Base-by-base conservation (phyloP, 164 flowering plant genomes). In the Piper betle region DNA sequence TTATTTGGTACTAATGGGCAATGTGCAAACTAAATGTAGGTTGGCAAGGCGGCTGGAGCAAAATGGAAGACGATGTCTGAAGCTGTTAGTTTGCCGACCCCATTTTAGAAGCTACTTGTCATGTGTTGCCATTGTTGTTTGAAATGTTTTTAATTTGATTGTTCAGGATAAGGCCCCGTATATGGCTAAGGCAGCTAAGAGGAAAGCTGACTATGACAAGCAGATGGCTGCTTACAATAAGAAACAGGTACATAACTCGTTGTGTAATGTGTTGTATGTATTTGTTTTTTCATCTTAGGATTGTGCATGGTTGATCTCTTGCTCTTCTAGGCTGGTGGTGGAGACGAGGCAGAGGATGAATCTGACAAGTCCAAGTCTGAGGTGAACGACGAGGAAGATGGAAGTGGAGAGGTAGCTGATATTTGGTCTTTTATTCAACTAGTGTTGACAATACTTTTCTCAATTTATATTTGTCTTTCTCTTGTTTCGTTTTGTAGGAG, bases 21-120 rank as follows among this genome's bases (percentile, higher is more conserved):
- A 18, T 25, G 20, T 3, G 7, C 12, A 25, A 12, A 52, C 7
- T 25, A 25, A 25, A 25, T 42, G 37, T 52, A 85, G 93, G 93
- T 89, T 9, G 94, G 97, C 4, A 89, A 89, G 73, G 94, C 97
- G 41, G 97, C 80, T 63, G 97, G 97, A 54, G 87, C 76, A 17
- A 85, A 76, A 63, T 89, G 94, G 97, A 89, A 86, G 60, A 73
- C 82, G 4, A 11, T 89, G 83, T 64, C 84, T 0, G 79, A 76
- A 0, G 84, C 74, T 64, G 91, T 83, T 61, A 78, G 86, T 69
- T 55, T 50, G 33, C 33, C 33, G 33, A 25, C 33, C 2, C 33
- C 33, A 25, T 25, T 25, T 25, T 25, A 25, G 33, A 25, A 25
- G 33, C 33, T 25, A 25, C 33, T 25, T 25, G 1, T 25, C 33